These are phyloP conservation scores for Rhynchosporium agropyri DNA, from an alignment of 2,329 filamentous ascomycete species.

Conservation along the genomic window DNA sequence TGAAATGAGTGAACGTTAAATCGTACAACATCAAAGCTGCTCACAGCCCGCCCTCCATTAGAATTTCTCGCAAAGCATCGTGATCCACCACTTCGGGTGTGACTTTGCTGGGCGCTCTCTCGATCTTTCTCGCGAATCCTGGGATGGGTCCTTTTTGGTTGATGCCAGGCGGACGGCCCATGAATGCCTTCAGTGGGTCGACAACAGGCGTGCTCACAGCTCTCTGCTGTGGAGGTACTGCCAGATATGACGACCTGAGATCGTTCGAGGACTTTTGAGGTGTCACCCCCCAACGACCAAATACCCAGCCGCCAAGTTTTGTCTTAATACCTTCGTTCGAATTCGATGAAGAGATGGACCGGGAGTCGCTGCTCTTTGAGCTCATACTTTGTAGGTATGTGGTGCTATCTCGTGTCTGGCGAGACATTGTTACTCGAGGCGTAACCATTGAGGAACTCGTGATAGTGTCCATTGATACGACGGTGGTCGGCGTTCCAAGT, in stretches of 20 bases:
- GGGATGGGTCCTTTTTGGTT: slow-evolving; percentile 77
- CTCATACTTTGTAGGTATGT: slow-evolving; percentile 58
- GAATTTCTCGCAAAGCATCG: slow-evolving; percentile 40
- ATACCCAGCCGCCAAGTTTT: slow-evolving; percentile 67
- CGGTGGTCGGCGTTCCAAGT: slow-evolving; percentile 48
- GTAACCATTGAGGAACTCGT: slow-evolving; percentile 56
- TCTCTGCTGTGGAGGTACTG: slow-evolving; percentile 26
- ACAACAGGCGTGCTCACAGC: slow-evolving; percentile 42
- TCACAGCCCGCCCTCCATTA: slow-evolving; percentile 30
- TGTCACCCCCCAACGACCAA: slow-evolving; percentile 62
- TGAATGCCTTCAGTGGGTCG: slow-evolving; percentile 43
- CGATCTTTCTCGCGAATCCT: slow-evolving; percentile 59
- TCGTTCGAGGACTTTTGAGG: slow-evolving; percentile 42
- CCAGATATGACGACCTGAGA: slow-evolving; percentile 17
- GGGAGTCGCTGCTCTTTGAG: slow-evolving; percentile 35
- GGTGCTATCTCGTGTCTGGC: slow-evolving; percentile 52
- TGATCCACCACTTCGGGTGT: slow-evolving; percentile 36
- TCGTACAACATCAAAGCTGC: slow-evolving; percentile 6
- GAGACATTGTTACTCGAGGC: slow-evolving; percentile 58
- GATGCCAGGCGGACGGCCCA: slow-evolving; percentile 67
- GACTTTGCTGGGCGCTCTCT: slow-evolving; percentile 40
- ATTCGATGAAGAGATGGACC: slow-evolving; percentile 41
- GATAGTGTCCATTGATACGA: slow-evolving; percentile 55
- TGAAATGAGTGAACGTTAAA: slow-evolving; percentile 17
- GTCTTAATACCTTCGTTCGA: slow-evolving; percentile 47